Percentiles rank a stretch among this genome's conserved stretches.
These are phyloP conservation scores for Penicillium sp. DNA, from an alignment of 2,329 filamentous ascomycete genomes.

Conservation along the genomic window DNA sequence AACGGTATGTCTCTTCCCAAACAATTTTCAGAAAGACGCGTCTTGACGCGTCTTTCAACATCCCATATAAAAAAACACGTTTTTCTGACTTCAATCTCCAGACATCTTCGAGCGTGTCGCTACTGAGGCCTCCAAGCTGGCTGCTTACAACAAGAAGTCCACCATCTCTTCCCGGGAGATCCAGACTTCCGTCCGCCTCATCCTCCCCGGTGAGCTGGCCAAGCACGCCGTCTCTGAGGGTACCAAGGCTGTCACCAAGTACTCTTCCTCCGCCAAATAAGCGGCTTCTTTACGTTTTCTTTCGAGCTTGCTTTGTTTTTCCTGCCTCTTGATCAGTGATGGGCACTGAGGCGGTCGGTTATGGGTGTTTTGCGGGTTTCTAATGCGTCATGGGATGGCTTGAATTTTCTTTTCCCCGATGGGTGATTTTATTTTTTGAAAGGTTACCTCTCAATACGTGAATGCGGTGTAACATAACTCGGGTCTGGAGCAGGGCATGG, in stretches of 20 bases:
- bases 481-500: conserved; percentile 37
- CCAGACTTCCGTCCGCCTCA: conserved; percentile 97
- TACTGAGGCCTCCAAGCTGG: conserved; percentile 97
- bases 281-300: conserved; percentile 59
- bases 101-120: conserved; percentile 98
- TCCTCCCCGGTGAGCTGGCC: conserved; percentile 96
- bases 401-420: conserved; percentile 42
- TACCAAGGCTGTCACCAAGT: conserved; percentile 99
- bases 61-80: not conserved
- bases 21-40: not conserved
- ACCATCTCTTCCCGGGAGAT: conserved; percentile 99
- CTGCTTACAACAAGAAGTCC: conserved; percentile 99
- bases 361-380: conserved; percentile 48
- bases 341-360: conserved; percentile 47
- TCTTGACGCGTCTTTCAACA: not conserved
- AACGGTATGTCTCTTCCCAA: conserved; percentile 67
- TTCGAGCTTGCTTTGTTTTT: conserved; percentile 46
- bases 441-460: conserved; percentile 44
- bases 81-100: conserved; percentile 37
- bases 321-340: conserved; percentile 44
- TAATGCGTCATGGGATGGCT: conserved; percentile 53
- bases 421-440: conserved; percentile 42
- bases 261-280: conserved; percentile 99
- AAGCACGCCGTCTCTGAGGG: conserved; percentile 99
- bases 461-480: conserved; percentile 50